These are phyloP conservation scores for Elaeagnus macrophylla DNA, from an alignment of 306 rosid genomes.

Conservation along the genomic window DNA sequence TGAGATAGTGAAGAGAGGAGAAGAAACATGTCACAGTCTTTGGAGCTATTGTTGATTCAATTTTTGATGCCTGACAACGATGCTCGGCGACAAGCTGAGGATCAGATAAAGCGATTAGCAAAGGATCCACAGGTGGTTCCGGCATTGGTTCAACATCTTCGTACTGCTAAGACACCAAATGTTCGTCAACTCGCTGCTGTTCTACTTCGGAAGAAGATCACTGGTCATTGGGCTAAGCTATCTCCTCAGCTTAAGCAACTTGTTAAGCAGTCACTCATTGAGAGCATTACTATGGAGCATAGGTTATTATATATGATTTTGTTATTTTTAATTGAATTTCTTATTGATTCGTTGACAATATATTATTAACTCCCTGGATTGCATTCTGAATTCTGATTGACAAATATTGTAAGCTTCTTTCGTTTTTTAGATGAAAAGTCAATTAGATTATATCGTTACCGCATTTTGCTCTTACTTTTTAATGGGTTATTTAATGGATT, in stretches of 20 bases:
- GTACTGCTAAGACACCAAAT: constrained; percentile 95
- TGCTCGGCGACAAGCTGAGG: constrained; percentile 97
- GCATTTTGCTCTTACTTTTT: no score
- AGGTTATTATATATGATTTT: constrained; percentile 27
- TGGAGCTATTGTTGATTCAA: constrained; percentile 82
- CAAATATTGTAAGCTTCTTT: no score
- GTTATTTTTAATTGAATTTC: not conserved
- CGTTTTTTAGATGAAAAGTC: no score
- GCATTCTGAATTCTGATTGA: constrained; percentile 3
- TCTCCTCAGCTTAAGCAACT: constrained; percentile 58
- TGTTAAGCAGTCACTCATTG: constrained; percentile 75
- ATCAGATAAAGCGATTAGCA: constrained; percentile 83
- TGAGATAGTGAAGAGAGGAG: not conserved
- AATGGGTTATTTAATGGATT: no score
- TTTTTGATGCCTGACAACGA: constrained; percentile 97
- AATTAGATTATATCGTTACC: no score
- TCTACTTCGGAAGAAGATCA: constrained; percentile 94
- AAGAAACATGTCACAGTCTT: constrained; percentile 68
- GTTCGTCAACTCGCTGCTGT: constrained; percentile 94
- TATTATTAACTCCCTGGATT: not conserved
- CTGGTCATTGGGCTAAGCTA: constrained; percentile 96
- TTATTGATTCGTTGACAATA: no score
- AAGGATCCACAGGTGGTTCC: constrained; percentile 95
- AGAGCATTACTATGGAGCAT: constrained; percentile 85
- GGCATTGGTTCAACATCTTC: constrained; percentile 76